Conservation (phyloP, 208 protist genomes). For the Acanthamoeba sp. region DNA sequence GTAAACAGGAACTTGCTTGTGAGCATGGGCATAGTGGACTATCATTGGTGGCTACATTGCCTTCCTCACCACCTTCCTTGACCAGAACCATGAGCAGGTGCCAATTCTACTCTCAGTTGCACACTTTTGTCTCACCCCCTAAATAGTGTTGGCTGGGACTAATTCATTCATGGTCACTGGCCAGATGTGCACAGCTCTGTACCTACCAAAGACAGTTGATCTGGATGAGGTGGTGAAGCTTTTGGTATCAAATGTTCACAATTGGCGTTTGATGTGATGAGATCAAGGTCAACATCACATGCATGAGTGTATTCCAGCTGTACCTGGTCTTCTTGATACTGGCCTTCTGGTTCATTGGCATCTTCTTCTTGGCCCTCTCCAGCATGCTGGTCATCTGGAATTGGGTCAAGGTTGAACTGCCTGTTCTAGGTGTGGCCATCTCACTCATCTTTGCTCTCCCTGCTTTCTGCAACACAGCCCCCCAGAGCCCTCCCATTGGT, state of each 20-base stretch:
- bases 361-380: background rate
- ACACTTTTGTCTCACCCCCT: too few species aligned
- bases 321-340: slow-evolving; percentile 53
- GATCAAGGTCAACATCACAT: slow-evolving; percentile 19
- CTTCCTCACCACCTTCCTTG: slow-evolving; percentile 48
- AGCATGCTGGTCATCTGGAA: slow-evolving; percentile 48
- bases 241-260: background rate
- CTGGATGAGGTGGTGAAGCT: too few species aligned
- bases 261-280: background rate
- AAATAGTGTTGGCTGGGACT: too few species aligned
- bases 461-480: slow-evolving; percentile 52
- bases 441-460: slow-evolving; percentile 40
- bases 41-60: slow-evolving; percentile 62
- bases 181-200: too few species aligned
- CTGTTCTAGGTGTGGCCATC: slow-evolving; percentile 13
- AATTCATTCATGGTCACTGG: too few species aligned
- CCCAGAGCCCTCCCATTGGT: slow-evolving; percentile 65
- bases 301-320: slow-evolving; percentile 10
- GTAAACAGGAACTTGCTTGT: too few species aligned
- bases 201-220: too few species aligned
- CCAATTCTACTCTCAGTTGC: background rate
- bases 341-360: slow-evolving; percentile 38
- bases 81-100: slow-evolving; percentile 10
- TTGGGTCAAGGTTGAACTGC: background rate
- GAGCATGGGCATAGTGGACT: background rate